phyloP scores from a whole-genome alignment of 148 eudicot species.

The Camellia lanceoleosa region DNA sequence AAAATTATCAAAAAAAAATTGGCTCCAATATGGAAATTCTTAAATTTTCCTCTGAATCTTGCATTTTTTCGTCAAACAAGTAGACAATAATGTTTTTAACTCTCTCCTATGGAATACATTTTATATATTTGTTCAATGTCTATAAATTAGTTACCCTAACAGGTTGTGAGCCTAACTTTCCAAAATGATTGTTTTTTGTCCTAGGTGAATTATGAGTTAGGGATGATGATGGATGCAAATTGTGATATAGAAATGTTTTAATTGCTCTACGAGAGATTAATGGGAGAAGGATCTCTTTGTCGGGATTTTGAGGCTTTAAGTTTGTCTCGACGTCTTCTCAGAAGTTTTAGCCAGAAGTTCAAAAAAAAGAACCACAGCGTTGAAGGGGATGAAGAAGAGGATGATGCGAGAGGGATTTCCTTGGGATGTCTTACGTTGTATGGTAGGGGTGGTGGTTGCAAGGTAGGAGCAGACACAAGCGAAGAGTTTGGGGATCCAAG shows the following conservation, averaged over 20 bases:
- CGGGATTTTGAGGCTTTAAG: slow-evolving; percentile 71
- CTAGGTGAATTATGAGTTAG: background rate
- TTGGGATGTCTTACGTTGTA: slow-evolving; percentile 66
- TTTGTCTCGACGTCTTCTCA: slow-evolving; percentile 68
- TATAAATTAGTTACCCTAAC: background rate
- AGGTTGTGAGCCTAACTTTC: background rate
- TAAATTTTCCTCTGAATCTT: background rate
- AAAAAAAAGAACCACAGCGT: slow-evolving; percentile 46
- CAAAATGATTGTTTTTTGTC: background rate
- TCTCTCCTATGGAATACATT: background rate
- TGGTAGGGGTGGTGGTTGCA: slow-evolving; percentile 88
- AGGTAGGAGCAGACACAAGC: slow-evolving; percentile 76
- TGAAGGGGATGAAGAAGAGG: slow-evolving; percentile 59
- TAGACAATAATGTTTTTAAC: background rate
- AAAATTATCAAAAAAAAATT: background rate
- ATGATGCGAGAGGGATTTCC: slow-evolving; percentile 49
- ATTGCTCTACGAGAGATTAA: slow-evolving; percentile 37
- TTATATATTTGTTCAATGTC: background rate
- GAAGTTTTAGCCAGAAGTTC: slow-evolving; percentile 78
- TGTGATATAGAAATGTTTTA: background rate
- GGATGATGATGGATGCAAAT: background rate
- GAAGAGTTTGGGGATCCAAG: slow-evolving; percentile 64
- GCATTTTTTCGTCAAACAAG: background rate
- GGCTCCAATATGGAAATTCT: background rate
- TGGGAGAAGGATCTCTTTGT: slow-evolving; percentile 51